phyloP scores from a whole-genome alignment of 2,329 filamentous ascomycete species.

The Capronia americana region DNA sequence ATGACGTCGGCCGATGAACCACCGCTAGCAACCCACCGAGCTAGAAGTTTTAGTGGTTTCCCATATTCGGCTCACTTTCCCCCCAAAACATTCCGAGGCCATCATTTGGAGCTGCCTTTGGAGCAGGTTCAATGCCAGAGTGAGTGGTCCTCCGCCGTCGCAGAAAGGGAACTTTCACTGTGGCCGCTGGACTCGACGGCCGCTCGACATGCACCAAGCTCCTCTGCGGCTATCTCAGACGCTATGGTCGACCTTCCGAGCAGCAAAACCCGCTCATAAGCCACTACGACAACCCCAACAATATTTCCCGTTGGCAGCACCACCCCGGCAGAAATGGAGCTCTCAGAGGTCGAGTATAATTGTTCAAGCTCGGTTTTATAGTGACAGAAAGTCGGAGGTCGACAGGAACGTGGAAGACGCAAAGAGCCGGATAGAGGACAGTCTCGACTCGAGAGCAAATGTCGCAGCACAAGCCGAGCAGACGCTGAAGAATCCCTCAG shows the following conservation, averaged over 20 bases:
- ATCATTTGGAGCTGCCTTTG: constrained; percentile 10
- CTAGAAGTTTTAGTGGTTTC: background rate
- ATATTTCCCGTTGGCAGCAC: constrained; percentile 21
- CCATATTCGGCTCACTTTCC: constrained; percentile 23
- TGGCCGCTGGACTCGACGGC: constrained; percentile 1
- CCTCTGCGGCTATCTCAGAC: constrained; percentile 39
- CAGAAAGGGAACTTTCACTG: background rate
- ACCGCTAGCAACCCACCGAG: too few species aligned
- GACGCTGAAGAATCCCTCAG: constrained; percentile 30
- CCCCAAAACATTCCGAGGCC: background rate
- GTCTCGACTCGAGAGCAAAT: constrained; percentile 36
- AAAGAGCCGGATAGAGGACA: constrained; percentile 35
- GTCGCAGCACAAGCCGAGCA: constrained; percentile 24
- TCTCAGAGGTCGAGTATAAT: constrained; percentile 23
- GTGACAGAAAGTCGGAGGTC: constrained; percentile 34
- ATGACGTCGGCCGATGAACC: constrained; percentile 4
- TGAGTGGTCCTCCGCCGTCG: background rate
- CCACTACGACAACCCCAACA: constrained; percentile 19
- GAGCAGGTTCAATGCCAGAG: constrained; percentile 1
- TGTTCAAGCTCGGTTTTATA: constrained; percentile 38
- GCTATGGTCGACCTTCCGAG: constrained; percentile 40
- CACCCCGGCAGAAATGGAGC: constrained; percentile 25
- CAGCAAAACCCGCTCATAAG: constrained; percentile 35
- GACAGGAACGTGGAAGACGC: constrained; percentile 36
- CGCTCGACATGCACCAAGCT: constrained; percentile 40